phyloP scores from a whole-genome alignment of 495 filamentous ascomycete genomes.

The Penicillium bovifimosum region DNA sequence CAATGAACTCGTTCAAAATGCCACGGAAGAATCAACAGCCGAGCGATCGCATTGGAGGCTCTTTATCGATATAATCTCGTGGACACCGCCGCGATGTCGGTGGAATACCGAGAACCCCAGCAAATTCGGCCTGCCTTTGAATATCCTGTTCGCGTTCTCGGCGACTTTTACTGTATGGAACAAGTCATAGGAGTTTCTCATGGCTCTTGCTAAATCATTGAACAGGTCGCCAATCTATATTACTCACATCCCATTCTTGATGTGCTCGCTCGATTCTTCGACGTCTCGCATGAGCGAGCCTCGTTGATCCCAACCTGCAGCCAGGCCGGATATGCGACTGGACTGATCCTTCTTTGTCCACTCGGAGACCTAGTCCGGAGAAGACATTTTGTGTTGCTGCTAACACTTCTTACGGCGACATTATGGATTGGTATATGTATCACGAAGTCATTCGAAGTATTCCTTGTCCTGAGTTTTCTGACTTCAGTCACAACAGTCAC shows the following conservation, averaged over 20 bases:
- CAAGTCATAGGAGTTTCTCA: background rate
- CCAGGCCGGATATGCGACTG: conserved; percentile 75
- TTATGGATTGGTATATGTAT: conserved; percentile 66
- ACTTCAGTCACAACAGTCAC: conserved; percentile 74
- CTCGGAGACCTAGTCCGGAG: conserved; percentile 69
- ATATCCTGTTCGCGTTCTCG: conserved; percentile 55
- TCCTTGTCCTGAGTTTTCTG: conserved; percentile 64
- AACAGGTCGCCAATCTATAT: conserved; percentile 59
- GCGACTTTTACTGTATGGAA: conserved; percentile 25
- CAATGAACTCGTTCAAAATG: background rate
- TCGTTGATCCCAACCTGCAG: conserved; percentile 68
- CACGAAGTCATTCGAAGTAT: conserved; percentile 57
- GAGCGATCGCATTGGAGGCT: background rate
- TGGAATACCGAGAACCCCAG: conserved; percentile 53
- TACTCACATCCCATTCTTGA: conserved; percentile 67
- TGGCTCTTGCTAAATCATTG: background rate
- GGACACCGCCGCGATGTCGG: conserved; percentile 52
- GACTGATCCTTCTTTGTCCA: conserved; percentile 71
- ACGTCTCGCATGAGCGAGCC: conserved; percentile 51
- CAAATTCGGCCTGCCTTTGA: conserved; percentile 54
- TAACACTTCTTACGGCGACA: conserved; percentile 62
- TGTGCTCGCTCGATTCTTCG: conserved; percentile 55
- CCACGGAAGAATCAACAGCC: background rate
- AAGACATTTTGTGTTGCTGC: conserved; percentile 60
- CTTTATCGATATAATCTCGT: conserved; percentile 33